Base-by-base conservation (phyloP, 148 eudicot species). In the Chenopodium album region DNA sequence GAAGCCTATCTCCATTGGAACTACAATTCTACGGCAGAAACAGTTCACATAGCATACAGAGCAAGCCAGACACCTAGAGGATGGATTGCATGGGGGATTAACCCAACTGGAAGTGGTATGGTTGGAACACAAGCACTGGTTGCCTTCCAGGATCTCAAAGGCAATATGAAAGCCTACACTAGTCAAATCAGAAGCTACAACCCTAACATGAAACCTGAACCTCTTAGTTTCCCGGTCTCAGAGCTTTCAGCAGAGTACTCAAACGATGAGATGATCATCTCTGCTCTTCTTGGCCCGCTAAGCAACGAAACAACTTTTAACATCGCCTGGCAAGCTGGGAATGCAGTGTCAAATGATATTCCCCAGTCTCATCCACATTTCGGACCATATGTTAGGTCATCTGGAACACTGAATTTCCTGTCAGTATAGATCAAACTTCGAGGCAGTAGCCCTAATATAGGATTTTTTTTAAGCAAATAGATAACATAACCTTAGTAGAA, bases 61-160 rank as follows among this genome's bases (percentile, higher is more conserved):
- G 90, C 88, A 14, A 69, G 22, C n/a, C 88, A 87, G 82, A 79
- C 63, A 13, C 67, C 84, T 1, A 37, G 77, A 54, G 92, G 92
- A 44, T 92, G 94, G 94, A 79, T 87, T 14, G 89, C 94, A 9
- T 90, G 92, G 92, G 92, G 87, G 10, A 87, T 90, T 59, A 92
- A 92, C 79, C 93, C 90, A 1, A 78, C 78, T 2, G 47, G 64
- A 17, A 46, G 71, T n/a, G 88, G 93, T 65, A 90, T 88, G 93
- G 79, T 86, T 1, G 95, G 95, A 41, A 84, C 92, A 66, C 90
- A 92, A 71, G 92, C 95, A 50, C 78, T 92, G 0, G 86, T 89
- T 54, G 95, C 92, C 64, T 90, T 90, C 47, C 90, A 66, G 22
- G 85, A 87, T 26, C 20, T 47, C 16, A 81, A 83, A 22, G 88